Percentiles rank a stretch among this genome's conserved stretches.
Conservation (phyloP, 805 yeast genomes). For the Wickerhamiella shivajii region DNA sequence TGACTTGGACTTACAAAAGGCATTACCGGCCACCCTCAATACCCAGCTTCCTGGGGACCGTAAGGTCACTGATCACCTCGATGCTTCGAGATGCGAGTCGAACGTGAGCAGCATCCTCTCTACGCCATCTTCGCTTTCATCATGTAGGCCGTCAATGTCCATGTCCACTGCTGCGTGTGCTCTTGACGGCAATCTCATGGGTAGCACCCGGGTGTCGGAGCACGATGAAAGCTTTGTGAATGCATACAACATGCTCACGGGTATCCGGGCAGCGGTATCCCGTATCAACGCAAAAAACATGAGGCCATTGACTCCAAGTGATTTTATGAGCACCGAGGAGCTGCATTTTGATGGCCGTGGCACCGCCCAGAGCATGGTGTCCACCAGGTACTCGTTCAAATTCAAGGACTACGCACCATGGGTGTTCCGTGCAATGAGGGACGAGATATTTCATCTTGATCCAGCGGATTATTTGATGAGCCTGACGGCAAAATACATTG, state of each 20-base stretch:
- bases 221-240: conserved; percentile 87
- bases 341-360: conserved; percentile 54
- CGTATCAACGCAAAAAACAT: conserved; percentile 70
- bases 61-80: no score
- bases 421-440: conserved; percentile 76
- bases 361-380: conserved; percentile 18
- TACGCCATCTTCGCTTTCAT: no score
- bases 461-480: conserved; percentile 94
- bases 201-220: conserved; percentile 63
- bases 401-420: conserved; percentile 96
- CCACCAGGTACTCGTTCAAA: conserved; percentile 88
- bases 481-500: conserved; percentile 79
- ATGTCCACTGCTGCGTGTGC: conserved; percentile 7
- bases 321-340: conserved; percentile 60
- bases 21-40: no score
- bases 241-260: conserved; percentile 95
- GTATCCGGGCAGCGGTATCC: conserved; percentile 89
- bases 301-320: conserved; percentile 52
- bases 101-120: no score
- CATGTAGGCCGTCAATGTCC: no score
- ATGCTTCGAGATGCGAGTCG: no score
- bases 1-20: no score
- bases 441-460: conserved; percentile 63
- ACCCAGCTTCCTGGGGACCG: no score
- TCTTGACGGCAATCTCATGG: conserved; percentile 42